Percentiles rank a stretch among this genome's conserved stretches.
phyloP scores from a whole-genome alignment of 768 basidiomycete genomes.

The Jaapia argillacea region DNA sequence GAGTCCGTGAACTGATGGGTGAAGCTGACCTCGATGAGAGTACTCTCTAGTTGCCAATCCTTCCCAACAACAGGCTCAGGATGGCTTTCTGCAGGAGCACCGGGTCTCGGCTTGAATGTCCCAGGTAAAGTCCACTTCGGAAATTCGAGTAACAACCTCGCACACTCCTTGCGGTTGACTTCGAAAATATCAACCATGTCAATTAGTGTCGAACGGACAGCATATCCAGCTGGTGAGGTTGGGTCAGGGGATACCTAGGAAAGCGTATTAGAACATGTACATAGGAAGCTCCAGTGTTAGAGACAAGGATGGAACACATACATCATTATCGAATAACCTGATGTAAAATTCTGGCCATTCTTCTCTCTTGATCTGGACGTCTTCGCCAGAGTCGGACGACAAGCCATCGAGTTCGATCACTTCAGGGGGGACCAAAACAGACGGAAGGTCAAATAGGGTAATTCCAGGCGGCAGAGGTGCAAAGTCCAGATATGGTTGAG shows the following conservation, averaged over 20 bases:
- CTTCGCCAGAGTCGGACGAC: slow-evolving; percentile 58
- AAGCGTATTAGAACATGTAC: not conserved
- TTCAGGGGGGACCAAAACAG: slow-evolving; percentile 81
- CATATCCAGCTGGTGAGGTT: slow-evolving; percentile 66
- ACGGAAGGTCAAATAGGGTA: slow-evolving; percentile 58
- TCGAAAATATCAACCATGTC: slow-evolving; percentile 88
- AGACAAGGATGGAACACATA: slow-evolving; percentile 16
- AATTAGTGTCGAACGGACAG: slow-evolving; percentile 60
- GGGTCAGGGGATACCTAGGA: slow-evolving; percentile 71
- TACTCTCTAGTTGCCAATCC: slow-evolving; percentile 84
- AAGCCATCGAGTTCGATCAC: slow-evolving; percentile 72
- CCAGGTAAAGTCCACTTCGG: slow-evolving; percentile 76
- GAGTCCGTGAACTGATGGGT: not conserved
- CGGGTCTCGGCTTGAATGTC: slow-evolving; percentile 76
- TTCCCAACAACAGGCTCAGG: slow-evolving; percentile 42
- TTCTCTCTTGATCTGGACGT: slow-evolving; percentile 66
- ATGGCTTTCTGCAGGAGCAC: slow-evolving; percentile 39
- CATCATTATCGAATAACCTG: slow-evolving; percentile 53
- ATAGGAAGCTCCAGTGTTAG: slow-evolving; percentile 2
- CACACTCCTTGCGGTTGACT: slow-evolving; percentile 92
- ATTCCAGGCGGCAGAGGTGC: slow-evolving; percentile 28
- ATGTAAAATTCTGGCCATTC: slow-evolving; percentile 74
- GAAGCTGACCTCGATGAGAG: slow-evolving; percentile 65
- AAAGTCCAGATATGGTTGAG: slow-evolving; percentile 53
- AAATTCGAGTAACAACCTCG: slow-evolving; percentile 75